Evolutionary conservation across 2,329 filamentous ascomycete species (phyloP).

Genomic region (Alternaria novae-zelandiae): DNA sequence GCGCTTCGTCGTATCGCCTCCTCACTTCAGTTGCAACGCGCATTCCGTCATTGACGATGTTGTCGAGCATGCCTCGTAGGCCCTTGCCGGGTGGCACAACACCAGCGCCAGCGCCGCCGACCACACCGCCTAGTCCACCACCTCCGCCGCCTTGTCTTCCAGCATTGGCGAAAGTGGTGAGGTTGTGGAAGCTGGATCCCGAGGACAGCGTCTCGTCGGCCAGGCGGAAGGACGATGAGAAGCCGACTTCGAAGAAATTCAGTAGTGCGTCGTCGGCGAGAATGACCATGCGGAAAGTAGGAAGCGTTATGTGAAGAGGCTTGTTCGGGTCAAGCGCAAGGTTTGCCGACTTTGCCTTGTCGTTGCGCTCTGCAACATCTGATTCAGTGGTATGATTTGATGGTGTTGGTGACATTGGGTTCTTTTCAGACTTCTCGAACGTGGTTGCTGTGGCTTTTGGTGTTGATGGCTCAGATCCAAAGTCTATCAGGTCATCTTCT

Average conservation of each 20-base stretch:
- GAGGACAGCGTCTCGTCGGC: constrained; percentile 66
- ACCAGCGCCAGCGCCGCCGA: constrained; percentile 55
- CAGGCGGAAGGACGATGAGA: constrained; percentile 90
- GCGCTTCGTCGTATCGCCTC: constrained; percentile 92
- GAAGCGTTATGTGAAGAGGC: constrained; percentile 92
- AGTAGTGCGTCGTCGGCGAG: constrained; percentile 94
- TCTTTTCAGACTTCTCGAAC: constrained; percentile 33
- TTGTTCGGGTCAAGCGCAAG: constrained; percentile 90
- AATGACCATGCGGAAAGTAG: constrained; percentile 98
- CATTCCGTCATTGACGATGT: constrained; percentile 97
- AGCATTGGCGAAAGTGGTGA: constrained; percentile 85
- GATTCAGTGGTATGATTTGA: constrained; percentile 32
- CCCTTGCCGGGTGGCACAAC: constrained; percentile 72
- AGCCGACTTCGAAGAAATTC: constrained; percentile 96
- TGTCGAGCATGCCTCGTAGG: constrained; percentile 90
- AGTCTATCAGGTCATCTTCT: constrained; percentile 68
- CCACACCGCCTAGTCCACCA: constrained; percentile 51
- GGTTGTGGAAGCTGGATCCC: constrained; percentile 66
- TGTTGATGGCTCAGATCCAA: constrained; percentile 53
- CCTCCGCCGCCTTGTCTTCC: constrained; percentile 53
- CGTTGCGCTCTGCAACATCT: constrained; percentile 41
- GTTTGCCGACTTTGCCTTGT: constrained; percentile 78
- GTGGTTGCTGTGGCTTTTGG: constrained; percentile 43
- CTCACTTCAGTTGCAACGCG: constrained; percentile 91
- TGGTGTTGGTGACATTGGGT: constrained; percentile 32